These are phyloP conservation scores for Gossypium thurberi DNA, from an alignment of 345 rosid species.

Conservation along the genomic window DNA sequence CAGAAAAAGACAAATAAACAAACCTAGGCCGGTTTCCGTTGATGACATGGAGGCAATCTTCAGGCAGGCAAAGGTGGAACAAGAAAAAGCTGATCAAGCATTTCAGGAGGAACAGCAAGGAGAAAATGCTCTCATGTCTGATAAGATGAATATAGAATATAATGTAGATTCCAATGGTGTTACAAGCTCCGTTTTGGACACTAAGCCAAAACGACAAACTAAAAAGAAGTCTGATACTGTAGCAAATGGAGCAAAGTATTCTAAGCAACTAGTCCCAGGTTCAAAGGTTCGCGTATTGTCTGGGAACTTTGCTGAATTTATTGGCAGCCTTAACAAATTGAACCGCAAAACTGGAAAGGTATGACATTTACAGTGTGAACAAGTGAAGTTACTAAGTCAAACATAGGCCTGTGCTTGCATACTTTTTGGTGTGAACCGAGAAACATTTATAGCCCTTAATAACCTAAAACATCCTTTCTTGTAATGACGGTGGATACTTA, in stretches of 20 bases:
- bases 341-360: constrained; percentile 76
- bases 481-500: not conserved
- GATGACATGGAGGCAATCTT: constrained; percentile 67
- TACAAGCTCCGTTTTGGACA: constrained; percentile 22
- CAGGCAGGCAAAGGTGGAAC: constrained; percentile 67
- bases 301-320: constrained; percentile 71
- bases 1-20: constrained; percentile 70
- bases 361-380: constrained; percentile 6
- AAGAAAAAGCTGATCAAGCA: constrained; percentile 59
- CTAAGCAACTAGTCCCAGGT: constrained; percentile 47
- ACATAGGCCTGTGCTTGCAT: not conserved
- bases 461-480: not conserved
- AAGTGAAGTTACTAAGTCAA: not conserved
- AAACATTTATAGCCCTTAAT: not conserved
- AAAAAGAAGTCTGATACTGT: constrained; percentile 29
- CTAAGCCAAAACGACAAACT: constrained; percentile 28
- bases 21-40: constrained; percentile 65
- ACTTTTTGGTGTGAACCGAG: not conserved
- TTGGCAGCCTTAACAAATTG: constrained; percentile 65
- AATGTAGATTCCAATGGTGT: constrained; percentile 23
- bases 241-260: constrained; percentile 20
- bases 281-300: constrained; percentile 64
- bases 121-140: constrained; percentile 20
- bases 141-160: constrained; percentile 26
- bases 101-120: constrained; percentile 42